Evolutionary conservation across 2,329 filamentous ascomycete genomes (phyloP), one percentile per base, ranked within the genome.

Genomic region (Coleophoma crateriformis): DNA sequence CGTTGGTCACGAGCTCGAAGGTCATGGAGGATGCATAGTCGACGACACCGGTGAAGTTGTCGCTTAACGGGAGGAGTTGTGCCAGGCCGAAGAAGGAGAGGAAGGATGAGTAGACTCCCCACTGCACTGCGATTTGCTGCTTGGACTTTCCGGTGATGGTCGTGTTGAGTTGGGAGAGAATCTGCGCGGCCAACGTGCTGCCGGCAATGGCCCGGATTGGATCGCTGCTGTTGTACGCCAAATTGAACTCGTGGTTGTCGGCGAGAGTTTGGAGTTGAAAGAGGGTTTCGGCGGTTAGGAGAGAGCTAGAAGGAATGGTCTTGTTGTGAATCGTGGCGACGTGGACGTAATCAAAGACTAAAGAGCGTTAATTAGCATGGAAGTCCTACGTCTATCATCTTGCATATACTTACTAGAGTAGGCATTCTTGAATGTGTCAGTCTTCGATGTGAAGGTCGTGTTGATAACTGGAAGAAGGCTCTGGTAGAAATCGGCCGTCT

Each of bases 21-120:
- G 76, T 76, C 79, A 95, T 89, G 55, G 82, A 82, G 3, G 84
- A 86, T 5, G 90, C 90, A 61, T 96, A 96, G 70, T 90, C 85
- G n/a, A 85, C 82, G 12, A 96, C 73, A 48, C 87, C 87, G 51
- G 72, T 82, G 72, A 96, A 95, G 65, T 87, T 71, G 1, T 69
- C 58, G 51, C 75, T 79, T 2, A 70, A 75, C 12, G 68, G 62
- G 6, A 71, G 69, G 49, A 84, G 72, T 52, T 74, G 65, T 6
- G 79, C 70, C 15, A 83, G 72, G 7, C 80, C 80, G 62, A 85
- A 85, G 69, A 84, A 84, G 49, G 79, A 75, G 62, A 81, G 72
- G 68, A 85, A 84, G 50, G 75, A 74, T 48, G 70, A 79, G 63
- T 84, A 84, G 55, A 79, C 77, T 54, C 81, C 81, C 57, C 84